These are phyloP conservation scores for Scenedesmus sp. DNA, from an alignment of 163 green algal genomes.

Conservation along the genomic window DNA sequence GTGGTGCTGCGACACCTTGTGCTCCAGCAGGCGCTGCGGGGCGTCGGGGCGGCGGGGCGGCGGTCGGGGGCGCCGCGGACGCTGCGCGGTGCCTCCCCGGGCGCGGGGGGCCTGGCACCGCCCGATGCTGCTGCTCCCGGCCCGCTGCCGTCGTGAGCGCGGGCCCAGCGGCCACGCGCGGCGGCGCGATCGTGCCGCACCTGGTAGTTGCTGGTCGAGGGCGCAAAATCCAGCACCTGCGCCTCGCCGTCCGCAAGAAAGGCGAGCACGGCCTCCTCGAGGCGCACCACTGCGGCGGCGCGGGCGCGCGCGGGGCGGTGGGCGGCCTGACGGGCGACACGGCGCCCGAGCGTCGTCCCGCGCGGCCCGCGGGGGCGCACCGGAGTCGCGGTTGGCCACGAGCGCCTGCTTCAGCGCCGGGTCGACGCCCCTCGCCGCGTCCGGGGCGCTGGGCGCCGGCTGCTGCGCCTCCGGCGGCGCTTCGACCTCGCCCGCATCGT, in stretches of 20 bases:
- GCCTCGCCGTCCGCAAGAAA: conserved; percentile 44
- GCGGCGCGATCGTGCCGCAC: conserved; percentile 3
- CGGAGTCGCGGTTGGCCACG: conserved; percentile 23
- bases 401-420: conserved; percentile 23
- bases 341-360: too few relatives aligned
- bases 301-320: too few relatives aligned
- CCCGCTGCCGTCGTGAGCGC: background rate
- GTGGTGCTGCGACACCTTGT: conserved; percentile 54
- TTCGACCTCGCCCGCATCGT: background rate
- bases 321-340: too few relatives aligned
- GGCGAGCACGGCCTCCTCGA: conserved; percentile 46
- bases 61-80: too few relatives aligned
- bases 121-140: background rate
- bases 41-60: background rate
- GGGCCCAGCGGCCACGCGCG: background rate
- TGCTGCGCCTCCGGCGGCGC: conserved; percentile 4
- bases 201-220: conserved; percentile 44
- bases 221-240: conserved; percentile 42
- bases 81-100: too few relatives aligned
- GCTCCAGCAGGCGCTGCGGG: conserved; percentile 47
- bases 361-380: too few relatives aligned
- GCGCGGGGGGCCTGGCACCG: background rate
- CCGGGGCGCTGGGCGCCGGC: background rate
- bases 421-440: conserved; percentile 10
- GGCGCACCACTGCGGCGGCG: conserved; percentile 48